Evolutionary conservation across 768 basidiomycete species (phyloP), one percentile per base, ranked within the genome.

Genomic region (Dentipellis fragilis): DNA sequence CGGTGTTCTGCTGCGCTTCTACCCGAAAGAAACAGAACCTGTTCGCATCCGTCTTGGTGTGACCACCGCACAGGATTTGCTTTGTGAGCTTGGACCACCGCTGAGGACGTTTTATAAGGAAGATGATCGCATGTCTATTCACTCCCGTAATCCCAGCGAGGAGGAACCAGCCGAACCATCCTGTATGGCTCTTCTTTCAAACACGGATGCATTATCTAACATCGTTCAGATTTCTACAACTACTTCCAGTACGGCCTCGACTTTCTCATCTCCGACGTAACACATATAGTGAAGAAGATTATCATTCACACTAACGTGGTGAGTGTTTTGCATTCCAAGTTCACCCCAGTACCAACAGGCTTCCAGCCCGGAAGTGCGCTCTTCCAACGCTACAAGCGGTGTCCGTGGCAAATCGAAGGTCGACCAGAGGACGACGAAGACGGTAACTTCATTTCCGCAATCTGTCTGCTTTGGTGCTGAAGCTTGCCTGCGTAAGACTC

Each of bases 201-300:
- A 8, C 36, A 21, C 52, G 34, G 21, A 19, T 49, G 40, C 19
- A 14, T 46, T 19, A 16, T 3, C 40, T 23, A 19, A 55, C 38
- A 56, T 48, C 57, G 51, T 50, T 2, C 58, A 91, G 89, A 92
- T 68, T 92, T 93, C 66, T 92, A 89, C 69, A 95, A 94, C 64
- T 96, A 96, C 65, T 92, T 94, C 62, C 87, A 93, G 61, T 83
- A 92, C 63, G 93, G 93, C 1, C 70, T 96, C 17, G 93, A 96
- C 66, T 89, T 94, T 59, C 76, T 94, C 29, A 76, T 96, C 16
- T 86, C 83, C 21, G 85, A 80, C 49, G 74, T 73, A 19, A 79
- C 77, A 14, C 89, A 93, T 63, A 62, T 79, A 5, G 87, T 94
- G 17, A 80, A 77, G 66, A 96, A 96, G 76, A 87, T 95, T 38